These are phyloP conservation scores for Rhododendron henanense DNA, from an alignment of 148 eudicot species.

Conservation along the genomic window DNA sequence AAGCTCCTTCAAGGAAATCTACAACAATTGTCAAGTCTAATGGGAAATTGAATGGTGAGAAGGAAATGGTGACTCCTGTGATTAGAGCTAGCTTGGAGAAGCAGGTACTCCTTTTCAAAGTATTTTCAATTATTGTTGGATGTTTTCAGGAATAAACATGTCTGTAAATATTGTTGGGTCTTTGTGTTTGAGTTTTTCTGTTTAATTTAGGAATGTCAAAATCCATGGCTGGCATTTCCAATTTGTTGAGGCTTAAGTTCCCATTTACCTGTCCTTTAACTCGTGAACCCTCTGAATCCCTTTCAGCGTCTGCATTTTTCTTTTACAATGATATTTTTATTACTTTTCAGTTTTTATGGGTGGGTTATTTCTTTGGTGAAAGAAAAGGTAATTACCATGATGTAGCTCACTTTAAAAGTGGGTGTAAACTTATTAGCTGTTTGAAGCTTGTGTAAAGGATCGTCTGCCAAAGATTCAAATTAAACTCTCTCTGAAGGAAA, in stretches of 20 bases:
- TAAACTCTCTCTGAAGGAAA: neutral
- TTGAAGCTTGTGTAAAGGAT: neutral
- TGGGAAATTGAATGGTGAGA: slow-evolving; percentile 51
- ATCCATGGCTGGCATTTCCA: neutral
- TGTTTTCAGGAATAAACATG: neutral
- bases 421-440: neutral
- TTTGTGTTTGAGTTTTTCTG: neutral
- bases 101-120: slow-evolving; percentile 48
- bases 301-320: neutral
- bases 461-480: neutral
- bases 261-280: neutral
- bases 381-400: neutral
- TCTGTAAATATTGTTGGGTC: neutral
- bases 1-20: slow-evolving; percentile 65
- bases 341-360: neutral
- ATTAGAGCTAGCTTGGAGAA: slow-evolving; percentile 78
- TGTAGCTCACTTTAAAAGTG: neutral
- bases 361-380: neutral
- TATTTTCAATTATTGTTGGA: neutral
- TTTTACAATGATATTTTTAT: neutral
- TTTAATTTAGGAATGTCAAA: neutral
- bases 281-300: neutral
- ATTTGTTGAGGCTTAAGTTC: neutral
- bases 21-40: slow-evolving; percentile 32
- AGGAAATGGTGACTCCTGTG: slow-evolving; percentile 91